Base-by-base conservation (phyloP, 768 basidiomycete species). In the Leccinum olivaceopallidum region DNA sequence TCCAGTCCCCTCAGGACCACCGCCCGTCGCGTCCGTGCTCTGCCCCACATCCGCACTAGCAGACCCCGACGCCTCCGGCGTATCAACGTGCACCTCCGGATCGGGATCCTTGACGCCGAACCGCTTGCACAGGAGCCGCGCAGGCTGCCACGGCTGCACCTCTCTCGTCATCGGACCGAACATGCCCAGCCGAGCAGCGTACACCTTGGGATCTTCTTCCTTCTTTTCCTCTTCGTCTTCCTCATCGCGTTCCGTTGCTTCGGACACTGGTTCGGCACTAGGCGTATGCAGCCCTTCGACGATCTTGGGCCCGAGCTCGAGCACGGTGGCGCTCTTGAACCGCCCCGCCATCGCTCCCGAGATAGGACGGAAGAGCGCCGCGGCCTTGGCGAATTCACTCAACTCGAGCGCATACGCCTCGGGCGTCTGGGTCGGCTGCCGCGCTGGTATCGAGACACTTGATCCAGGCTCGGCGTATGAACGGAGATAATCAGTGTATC, bases 281-380 rank as follows among this genome's bases (percentile, higher is more conserved):
- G 89, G 88, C 42, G 80, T 83, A 65, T 90, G 84, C 53, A 94
- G 70, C 2, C 92, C 92, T 70, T 88, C 89, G 32, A 84, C 68
- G 13, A 85, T 71, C 58, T 83, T 80, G 5, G 88, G 83, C 1
- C 83, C 88, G 5, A 75, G 71, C 28, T 93, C 92, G n/a, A 92
- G 75, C 14, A 87, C 80, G 0, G 83, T 83, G 0, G 92, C 92
- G 59, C 85, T 89, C 6, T 90, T 94, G 74, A 98, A 98, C n/a
- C 96, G 83, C 22, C 87, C 89, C 0, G 94, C 94, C 92, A 98
- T 98, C 16, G 93, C 92, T 3, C 90, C 92, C 0, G 87, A 84
- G 65, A 95, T 85, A 0, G 97, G 97, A 67, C 94, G 94, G 78
- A 98, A 98, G 30, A 98, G 84, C 26, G 82, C 76, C 0, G 96